These are phyloP conservation scores for Penicillium bovifimosum DNA, from an alignment of 495 filamentous ascomycete genomes.

Conservation along the genomic window DNA sequence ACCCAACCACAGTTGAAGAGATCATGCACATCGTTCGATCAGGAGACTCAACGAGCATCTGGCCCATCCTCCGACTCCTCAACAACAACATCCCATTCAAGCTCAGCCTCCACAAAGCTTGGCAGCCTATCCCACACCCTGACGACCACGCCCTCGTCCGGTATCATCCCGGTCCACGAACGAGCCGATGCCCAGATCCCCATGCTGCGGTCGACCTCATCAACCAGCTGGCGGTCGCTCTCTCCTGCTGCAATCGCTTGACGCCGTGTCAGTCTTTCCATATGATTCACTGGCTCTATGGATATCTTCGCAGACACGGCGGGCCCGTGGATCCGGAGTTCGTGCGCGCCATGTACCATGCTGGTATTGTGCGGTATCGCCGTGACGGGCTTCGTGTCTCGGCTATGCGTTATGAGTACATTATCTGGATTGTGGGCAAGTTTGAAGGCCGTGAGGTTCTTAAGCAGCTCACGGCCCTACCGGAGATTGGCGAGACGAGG, in stretches of 20 bases:
- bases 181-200: conserved; percentile 28
- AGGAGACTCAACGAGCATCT: conserved; percentile 29
- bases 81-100: conserved; percentile 38
- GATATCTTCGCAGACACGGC: conserved; percentile 30
- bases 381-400: conserved; percentile 26
- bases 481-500: conserved; percentile 3
- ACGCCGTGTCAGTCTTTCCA: conserved; percentile 33
- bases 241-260: conserved; percentile 30
- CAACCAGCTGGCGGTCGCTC: conserved; percentile 32
- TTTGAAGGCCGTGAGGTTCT: conserved; percentile 34
- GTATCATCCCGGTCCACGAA: conserved; percentile 23
- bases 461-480: conserved; percentile 14
- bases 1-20: conserved; percentile 23
- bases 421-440: conserved; percentile 29
- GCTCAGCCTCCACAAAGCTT: conserved; percentile 32
- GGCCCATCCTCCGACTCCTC: conserved; percentile 34
- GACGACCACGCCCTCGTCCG: conserved; percentile 29
- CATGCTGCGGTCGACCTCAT: conserved; percentile 35
- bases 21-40: conserved; percentile 27
- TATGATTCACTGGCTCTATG: conserved; percentile 38
- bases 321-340: conserved; percentile 37
- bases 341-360: conserved; percentile 43
- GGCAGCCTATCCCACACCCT: conserved; percentile 23
- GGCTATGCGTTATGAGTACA: conserved; percentile 29
- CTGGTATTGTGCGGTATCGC: conserved; percentile 39